Evolutionary conservation across 495 filamentous ascomycete genomes (phyloP).

Genomic region (Hypoxylon lenormandii): DNA sequence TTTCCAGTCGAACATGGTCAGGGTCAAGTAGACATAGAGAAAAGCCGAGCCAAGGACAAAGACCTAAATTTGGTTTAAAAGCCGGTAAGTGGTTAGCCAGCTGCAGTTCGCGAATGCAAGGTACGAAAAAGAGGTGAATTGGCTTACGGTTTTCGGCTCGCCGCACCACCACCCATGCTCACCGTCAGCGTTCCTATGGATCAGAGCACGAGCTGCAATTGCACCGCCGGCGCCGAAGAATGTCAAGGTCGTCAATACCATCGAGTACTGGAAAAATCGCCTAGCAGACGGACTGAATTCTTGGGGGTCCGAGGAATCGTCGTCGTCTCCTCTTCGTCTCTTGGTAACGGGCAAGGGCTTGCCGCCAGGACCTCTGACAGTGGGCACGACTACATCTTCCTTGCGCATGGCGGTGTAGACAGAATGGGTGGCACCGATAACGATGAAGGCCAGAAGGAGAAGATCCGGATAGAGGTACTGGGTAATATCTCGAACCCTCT

Average conservation of each 20-base stretch:
- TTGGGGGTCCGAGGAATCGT: conserved; percentile 47
- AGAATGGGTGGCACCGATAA: conserved; percentile 58
- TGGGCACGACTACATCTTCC: conserved; percentile 55
- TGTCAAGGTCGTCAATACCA: conserved; percentile 73
- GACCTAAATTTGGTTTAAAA: conserved; percentile 65
- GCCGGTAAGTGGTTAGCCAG: conserved; percentile 7
- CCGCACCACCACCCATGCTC: conserved; percentile 90
- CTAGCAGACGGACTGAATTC: conserved; percentile 71
- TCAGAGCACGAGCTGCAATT: conserved; percentile 80
- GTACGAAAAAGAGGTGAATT: neutral
- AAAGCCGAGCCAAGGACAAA: conserved; percentile 78
- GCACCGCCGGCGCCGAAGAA: conserved; percentile 79
- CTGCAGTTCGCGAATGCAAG: neutral
- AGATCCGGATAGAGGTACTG: conserved; percentile 60
- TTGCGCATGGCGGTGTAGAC: conserved; percentile 59
- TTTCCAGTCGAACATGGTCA: conserved; percentile 82
- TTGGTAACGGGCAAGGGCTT: conserved; percentile 77
- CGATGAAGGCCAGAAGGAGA: conserved; percentile 58
- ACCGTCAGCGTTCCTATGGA: conserved; percentile 41
- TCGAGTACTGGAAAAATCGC: conserved; percentile 78
- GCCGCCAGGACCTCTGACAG: conserved; percentile 75
- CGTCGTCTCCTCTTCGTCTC: conserved; percentile 56
- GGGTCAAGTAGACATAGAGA: conserved; percentile 70
- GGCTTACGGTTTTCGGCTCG: conserved; percentile 81
- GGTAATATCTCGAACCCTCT: conserved; percentile 52